Evolutionary conservation across 2,329 filamentous ascomycete species (phyloP).

Genomic region (Aschersonia sp.): DNA sequence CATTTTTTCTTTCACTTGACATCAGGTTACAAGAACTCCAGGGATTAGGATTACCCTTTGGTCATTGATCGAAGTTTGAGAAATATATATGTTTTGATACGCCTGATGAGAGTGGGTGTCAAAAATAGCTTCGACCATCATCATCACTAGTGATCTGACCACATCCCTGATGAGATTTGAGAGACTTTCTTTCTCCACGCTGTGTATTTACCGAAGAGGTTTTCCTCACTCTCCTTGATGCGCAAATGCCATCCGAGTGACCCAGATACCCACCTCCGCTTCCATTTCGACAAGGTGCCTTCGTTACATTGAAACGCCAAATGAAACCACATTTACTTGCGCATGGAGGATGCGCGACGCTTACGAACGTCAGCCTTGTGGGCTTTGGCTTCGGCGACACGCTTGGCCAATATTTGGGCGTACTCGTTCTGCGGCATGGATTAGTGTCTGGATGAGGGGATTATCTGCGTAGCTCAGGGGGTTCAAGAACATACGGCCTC

Average conservation of each 20-base stretch:
- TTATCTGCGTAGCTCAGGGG: not conserved
- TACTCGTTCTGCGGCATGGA: constrained; percentile 69
- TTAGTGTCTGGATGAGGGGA: not conserved
- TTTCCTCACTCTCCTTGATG: no score
- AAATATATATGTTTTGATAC: no score
- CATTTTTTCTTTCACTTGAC: no score
- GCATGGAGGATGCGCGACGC: constrained; percentile 91
- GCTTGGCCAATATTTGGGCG: constrained; percentile 88
- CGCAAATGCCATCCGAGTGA: constrained; percentile 10
- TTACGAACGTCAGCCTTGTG: constrained; percentile 90
- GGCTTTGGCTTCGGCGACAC: constrained; percentile 89
- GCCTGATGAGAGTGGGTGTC: no score
- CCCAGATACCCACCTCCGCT: constrained; percentile 7
- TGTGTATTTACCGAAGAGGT: no score
- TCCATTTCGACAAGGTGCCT: constrained; percentile 15
- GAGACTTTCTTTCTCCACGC: no score
- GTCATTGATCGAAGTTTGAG: no score
- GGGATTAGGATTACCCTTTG: no score
- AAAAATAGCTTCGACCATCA: no score
- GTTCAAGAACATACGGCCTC: constrained; percentile 64
- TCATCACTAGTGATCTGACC: no score
- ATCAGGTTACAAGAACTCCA: no score
- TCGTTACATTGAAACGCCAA: constrained; percentile 13
- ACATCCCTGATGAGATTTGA: no score
- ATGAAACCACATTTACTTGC: constrained; percentile 48